A percentile compares a stretch with the other conserved stretches of the same genome.
phyloP scores from a whole-genome alignment of 345 rosid genomes.

The Turritis glabra region DNA sequence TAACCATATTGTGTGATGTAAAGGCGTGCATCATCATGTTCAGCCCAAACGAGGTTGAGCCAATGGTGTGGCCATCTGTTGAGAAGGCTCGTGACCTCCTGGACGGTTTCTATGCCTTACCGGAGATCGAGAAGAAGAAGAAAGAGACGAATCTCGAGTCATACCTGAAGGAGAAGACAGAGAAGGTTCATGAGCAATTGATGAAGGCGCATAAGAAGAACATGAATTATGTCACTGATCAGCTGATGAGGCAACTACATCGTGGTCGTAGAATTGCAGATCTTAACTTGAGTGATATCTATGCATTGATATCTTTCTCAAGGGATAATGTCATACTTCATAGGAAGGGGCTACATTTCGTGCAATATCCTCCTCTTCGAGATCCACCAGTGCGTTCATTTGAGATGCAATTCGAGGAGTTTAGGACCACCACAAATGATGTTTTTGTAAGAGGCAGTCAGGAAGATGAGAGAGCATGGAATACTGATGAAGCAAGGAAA shows the following conservation, averaged over 20 bases:
- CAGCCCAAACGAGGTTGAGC: background rate
- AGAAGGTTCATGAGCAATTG: background rate
- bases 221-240: background rate
- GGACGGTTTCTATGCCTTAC: background rate
- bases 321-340: background rate
- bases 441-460: background rate
- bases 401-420: background rate
- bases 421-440: background rate
- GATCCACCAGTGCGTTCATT: background rate
- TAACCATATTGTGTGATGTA: background rate
- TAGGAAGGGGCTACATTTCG: background rate
- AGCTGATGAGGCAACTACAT: background rate
- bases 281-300: background rate
- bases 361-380: background rate
- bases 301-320: background rate
- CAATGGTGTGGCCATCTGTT: background rate
- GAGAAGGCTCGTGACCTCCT: background rate
- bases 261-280: background rate
- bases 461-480: background rate
- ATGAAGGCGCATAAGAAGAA: background rate
- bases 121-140: background rate
- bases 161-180: background rate
- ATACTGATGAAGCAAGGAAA: background rate
- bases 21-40: background rate
- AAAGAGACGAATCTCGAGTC: background rate